Percentiles rank a stretch among this genome's conserved stretches.
Conservation (phyloP, 805 yeast genomes). For the Zygosaccharomyces lentus region DNA sequence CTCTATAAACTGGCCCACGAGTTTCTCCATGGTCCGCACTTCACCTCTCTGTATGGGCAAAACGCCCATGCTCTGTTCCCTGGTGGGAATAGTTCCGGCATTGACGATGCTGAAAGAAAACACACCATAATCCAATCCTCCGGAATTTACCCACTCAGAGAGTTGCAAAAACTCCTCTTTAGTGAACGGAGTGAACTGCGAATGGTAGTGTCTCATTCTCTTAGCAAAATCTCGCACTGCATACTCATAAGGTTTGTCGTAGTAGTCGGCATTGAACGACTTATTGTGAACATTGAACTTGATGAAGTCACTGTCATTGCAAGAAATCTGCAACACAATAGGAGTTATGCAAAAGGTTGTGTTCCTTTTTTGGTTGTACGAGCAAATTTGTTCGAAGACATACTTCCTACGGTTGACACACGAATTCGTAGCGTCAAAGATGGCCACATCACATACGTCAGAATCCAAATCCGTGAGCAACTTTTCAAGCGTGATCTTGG, state of each 20-base stretch:
- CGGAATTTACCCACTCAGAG: conserved; percentile 10
- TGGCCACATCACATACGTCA: conserved; percentile 47
- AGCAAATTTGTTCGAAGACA: conserved; percentile 24
- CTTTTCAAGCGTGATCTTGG: conserved; percentile 46
- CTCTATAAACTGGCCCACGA: conserved; percentile 23
- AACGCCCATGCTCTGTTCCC: conserved; percentile 11
- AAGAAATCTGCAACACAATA: conserved; percentile 55
- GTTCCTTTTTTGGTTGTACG: conserved; percentile 16
- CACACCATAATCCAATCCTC: conserved; percentile 17
- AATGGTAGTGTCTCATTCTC: conserved; percentile 48
- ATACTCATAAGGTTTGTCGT: conserved; percentile 44
- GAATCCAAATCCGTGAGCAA: conserved; percentile 41
- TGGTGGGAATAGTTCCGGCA: conserved; percentile 18
- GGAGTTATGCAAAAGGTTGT: conserved; percentile 39
- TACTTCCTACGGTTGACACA: conserved; percentile 41
- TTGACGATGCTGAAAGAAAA: conserved; percentile 22
- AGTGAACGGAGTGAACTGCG: conserved; percentile 30
- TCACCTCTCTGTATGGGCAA: conserved; percentile 17
- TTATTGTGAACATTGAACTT: conserved; percentile 62
- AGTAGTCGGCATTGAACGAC: conserved; percentile 59
- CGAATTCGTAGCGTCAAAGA: conserved; percentile 60
- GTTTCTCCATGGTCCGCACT: conserved; percentile 14
- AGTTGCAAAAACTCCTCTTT: conserved; percentile 21
- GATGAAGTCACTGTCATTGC: conserved; percentile 48
- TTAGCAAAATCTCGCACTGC: conserved; percentile 58